Percentiles rank a stretch among this genome's conserved stretches.
phyloP scores from a whole-genome alignment of 23 red algal genomes.

The Gracilaria domingensis region DNA sequence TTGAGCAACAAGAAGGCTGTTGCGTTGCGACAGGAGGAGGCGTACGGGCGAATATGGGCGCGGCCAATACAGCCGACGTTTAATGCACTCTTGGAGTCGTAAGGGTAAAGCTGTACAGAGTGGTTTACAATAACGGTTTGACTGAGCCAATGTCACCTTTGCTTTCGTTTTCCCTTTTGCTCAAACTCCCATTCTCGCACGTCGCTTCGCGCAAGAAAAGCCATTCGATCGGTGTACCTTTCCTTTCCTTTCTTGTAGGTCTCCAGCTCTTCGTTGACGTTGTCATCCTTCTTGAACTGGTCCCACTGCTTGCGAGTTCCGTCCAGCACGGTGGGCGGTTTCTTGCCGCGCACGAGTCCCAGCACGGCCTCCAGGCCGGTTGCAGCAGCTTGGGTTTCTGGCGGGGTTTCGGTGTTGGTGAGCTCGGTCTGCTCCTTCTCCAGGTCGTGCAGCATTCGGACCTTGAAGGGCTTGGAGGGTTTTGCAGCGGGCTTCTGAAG shows the following conservation, averaged over 20 bases:
- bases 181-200: constrained; percentile 61
- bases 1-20: constrained; percentile 61
- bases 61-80: constrained; percentile 47
- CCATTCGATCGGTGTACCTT: constrained; percentile 60
- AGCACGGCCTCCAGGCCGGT: constrained; percentile 58
- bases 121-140: too few species aligned
- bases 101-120: too few species aligned
- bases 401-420: not conserved
- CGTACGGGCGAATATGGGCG: constrained; percentile 49
- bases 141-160: constrained; percentile 4
- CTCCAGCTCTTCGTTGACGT: constrained; percentile 60
- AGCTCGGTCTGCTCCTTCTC: constrained; percentile 4
- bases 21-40: constrained; percentile 44
- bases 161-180: constrained; percentile 28
- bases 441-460: constrained; percentile 41
- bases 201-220: constrained; percentile 56
- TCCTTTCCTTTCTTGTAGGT: constrained; percentile 70
- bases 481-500: not conserved
- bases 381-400: not conserved
- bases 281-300: constrained; percentile 54
- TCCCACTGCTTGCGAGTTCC: constrained; percentile 45
- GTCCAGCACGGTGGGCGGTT: constrained; percentile 20
- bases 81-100: constrained; percentile 26
- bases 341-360: constrained; percentile 36
- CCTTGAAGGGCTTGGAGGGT: constrained; percentile 3